These are phyloP conservation scores for Spiromastix sp. DNA, from an alignment of 2,329 filamentous ascomycete species.

Conservation along the genomic window DNA sequence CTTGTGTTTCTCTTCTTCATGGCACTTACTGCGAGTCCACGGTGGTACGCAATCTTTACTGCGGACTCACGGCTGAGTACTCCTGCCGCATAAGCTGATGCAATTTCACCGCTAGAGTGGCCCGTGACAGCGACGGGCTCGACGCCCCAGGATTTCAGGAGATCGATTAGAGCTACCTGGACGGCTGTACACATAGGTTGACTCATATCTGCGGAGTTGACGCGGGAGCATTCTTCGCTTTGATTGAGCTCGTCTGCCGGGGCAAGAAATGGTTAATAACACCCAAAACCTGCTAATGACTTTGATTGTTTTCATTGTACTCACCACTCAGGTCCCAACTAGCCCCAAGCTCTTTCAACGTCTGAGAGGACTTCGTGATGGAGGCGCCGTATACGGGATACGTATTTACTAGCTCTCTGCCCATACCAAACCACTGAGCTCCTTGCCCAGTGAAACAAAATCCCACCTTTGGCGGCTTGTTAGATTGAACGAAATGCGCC, in stretches of 20 bases:
- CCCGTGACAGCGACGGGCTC: constrained; percentile 18
- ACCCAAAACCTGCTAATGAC: no score
- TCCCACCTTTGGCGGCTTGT: constrained; percentile 11
- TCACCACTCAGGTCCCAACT: constrained; percentile 17
- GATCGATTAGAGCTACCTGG: constrained; percentile 21
- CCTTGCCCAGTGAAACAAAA: constrained; percentile 33
- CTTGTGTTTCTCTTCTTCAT: constrained; percentile 7
- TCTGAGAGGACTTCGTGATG: constrained; percentile 16
- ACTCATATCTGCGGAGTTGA: constrained; percentile 18
- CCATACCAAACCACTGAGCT: constrained; percentile 28
- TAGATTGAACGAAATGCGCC: background rate
- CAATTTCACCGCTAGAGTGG: constrained; percentile 24
- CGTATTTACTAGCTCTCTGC: constrained; percentile 17
- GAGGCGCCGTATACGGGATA: constrained; percentile 16
- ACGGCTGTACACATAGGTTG: constrained; percentile 23
- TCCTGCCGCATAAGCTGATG: constrained; percentile 22
- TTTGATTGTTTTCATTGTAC: constrained; percentile 1
- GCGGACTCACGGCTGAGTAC: constrained; percentile 13
- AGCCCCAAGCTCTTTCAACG: constrained; percentile 16
- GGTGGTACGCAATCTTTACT: constrained; percentile 17
- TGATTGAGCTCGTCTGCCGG: constrained; percentile 16
- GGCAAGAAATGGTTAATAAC: background rate
- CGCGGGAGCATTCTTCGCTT: constrained; percentile 10
- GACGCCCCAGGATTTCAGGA: constrained; percentile 19
- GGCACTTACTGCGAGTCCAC: constrained; percentile 11